Conservation (phyloP, 1,139 yeast genomes). For the Debaryomyces sp. region DNA sequence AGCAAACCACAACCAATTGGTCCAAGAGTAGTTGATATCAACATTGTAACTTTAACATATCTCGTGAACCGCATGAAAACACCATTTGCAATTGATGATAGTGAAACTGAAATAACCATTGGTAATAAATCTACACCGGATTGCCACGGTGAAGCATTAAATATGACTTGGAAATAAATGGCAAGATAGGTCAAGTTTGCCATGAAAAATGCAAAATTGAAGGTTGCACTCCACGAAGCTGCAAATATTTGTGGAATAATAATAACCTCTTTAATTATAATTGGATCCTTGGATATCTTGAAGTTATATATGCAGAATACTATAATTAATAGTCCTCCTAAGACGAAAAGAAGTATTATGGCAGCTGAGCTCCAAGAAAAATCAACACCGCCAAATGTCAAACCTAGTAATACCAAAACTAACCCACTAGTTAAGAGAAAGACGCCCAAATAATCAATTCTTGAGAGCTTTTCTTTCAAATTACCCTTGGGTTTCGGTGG, state of each 20-base stretch:
- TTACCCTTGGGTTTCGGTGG: constrained; percentile 55
- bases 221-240: constrained; percentile 39
- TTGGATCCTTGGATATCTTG: constrained; percentile 43
- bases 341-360: constrained; percentile 53
- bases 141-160: constrained; percentile 49
- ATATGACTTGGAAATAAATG: constrained; percentile 58
- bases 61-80: constrained; percentile 48
- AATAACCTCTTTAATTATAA: constrained; percentile 48
- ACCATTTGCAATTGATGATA: constrained; percentile 52
- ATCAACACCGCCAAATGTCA: constrained; percentile 40
- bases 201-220: constrained; percentile 50
- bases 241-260: constrained; percentile 36
- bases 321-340: constrained; percentile 52
- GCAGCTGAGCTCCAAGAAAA: constrained; percentile 52
- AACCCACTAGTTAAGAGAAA: constrained; percentile 31
- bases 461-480: constrained; percentile 40
- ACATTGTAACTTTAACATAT: constrained; percentile 48
- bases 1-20: constrained; percentile 58
- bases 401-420: constrained; percentile 33
- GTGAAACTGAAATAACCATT: constrained; percentile 51
- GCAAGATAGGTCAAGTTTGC: constrained; percentile 47
- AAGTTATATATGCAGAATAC: constrained; percentile 54
- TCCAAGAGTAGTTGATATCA: constrained; percentile 46
- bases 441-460: constrained; percentile 38
- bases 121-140: constrained; percentile 65